These are phyloP conservation scores for Chlorella variabilis DNA, from an alignment of 163 green algal species.

Conservation along the genomic window DNA sequence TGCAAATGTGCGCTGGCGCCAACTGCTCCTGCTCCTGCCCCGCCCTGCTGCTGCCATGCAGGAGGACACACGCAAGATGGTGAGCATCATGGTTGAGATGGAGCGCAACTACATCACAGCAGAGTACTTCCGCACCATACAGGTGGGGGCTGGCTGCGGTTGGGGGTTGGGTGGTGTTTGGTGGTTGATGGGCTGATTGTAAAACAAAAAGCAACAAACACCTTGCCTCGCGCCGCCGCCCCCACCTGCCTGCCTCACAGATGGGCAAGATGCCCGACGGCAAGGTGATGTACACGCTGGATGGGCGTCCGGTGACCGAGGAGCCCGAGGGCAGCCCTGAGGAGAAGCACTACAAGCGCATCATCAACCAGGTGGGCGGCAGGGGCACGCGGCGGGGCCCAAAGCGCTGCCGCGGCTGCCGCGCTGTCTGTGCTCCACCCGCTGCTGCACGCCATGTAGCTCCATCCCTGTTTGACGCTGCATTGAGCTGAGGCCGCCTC, in stretches of 20 bases:
- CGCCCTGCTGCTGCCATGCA: conserved; percentile 43
- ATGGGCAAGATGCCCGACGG: conserved; percentile 61
- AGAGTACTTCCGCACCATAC: conserved; percentile 94
- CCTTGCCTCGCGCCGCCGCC: no score
- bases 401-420: not conserved
- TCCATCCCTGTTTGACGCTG: no score
- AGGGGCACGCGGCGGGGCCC: no score
- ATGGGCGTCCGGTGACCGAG: conserved; percentile 56
- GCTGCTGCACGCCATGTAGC: no score
- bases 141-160: conserved; percentile 56
- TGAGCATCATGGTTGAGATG: conserved; percentile 90
- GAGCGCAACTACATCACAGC: conserved; percentile 93
- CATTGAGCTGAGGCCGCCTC: no score
- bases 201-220: no score
- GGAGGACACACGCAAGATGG: conserved; percentile 75
- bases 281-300: conserved; percentile 48
- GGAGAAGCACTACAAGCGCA: conserved; percentile 81
- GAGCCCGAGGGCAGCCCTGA: conserved; percentile 53
- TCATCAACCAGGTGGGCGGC: conserved; percentile 80
- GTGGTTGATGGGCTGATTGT: not conserved
- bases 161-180: conserved; percentile 6
- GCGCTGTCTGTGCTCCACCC: no score
- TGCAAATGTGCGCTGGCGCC: no score
- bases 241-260: conserved; percentile 81
- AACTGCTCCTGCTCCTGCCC: not conserved